Base-by-base conservation (phyloP, 2,329 filamentous ascomycete genomes). In the Pyricularia sp. region DNA sequence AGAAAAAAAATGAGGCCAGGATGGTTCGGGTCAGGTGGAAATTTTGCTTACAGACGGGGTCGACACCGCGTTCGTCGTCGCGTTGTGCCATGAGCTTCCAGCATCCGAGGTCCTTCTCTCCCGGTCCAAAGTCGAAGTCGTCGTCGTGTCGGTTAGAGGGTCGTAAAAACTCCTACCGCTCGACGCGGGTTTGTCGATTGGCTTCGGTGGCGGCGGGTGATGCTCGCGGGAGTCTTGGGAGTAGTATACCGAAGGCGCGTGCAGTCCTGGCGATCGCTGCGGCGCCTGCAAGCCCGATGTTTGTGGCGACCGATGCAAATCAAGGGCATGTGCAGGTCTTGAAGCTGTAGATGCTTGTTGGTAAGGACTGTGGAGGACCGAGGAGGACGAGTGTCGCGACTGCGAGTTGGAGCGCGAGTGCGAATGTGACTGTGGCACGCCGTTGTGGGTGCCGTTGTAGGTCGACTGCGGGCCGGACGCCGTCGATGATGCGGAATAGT, bases 141-240 rank as follows among this genome's bases (percentile, higher is more conserved):
- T 68, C 62, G 76, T 78, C 66, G 77, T 78, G 73, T 84, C 81
- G 59, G 78, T 81, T 59, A 79, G 78, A 19, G 81, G 81, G 69
- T 84, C 81, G 75, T 84, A 84, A 73, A 81, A 82, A 72, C 78
- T 78, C 53, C 53, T 57, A 1, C 53, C 53, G 70, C 79, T 74
- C 65, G 65, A 68, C 64, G 63, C 64, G 62, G 62, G 62, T 64
- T 64, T 67, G 10, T 69, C 68, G 60, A 65, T 67, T 26, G 64
- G 63, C 26, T 65, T 28, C 7, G 66, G 57, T n/a, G 63, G 53
- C 62, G 57, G 64, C 13, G 64, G 40, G n/a, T 30, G 35, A 64
- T 49, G 28, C 62, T 55, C 63, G 60, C 62, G 66, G 44, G 60
- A 22, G 64, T 40, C 65, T 35, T 44, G 55, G 28, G 28, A 61